phyloP scores from a whole-genome alignment of 345 rosid genomes.

The Boechera divaricarpa region DNA sequence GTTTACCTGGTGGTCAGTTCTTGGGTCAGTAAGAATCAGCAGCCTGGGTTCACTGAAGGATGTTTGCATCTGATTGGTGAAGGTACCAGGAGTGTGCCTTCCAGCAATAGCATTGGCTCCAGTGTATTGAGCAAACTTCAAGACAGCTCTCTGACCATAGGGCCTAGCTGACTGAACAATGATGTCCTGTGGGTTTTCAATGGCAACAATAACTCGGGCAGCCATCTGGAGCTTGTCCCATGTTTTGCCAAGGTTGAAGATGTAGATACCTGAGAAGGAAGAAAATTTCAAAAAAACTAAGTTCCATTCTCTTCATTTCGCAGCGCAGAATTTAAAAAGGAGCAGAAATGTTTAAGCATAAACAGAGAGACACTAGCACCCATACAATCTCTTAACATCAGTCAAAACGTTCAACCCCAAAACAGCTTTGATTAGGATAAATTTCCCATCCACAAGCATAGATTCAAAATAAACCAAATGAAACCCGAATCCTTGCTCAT shows the following conservation, averaged over 20 bases:
- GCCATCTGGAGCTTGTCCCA: too few relatives aligned
- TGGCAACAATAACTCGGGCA: too few relatives aligned
- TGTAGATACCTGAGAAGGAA: conserved; percentile 66
- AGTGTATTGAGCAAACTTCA: too few relatives aligned
- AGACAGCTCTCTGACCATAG: too few relatives aligned
- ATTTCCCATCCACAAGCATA: not conserved
- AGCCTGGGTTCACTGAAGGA: conserved; percentile 91
- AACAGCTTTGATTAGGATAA: not conserved
- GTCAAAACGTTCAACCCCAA: not conserved
- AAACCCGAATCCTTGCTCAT: not conserved
- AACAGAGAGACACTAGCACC: not conserved
- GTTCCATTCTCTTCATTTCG: not conserved
- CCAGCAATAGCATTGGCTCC: too few relatives aligned
- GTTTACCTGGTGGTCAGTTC: conserved; percentile 94
- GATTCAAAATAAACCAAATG: not conserved
- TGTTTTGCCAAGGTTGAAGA: conserved; percentile 54
- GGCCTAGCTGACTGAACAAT: too few relatives aligned
- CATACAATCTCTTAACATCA: not conserved
- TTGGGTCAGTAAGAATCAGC: conserved; percentile 90
- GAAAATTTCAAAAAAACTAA: not conserved
- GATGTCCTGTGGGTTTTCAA: too few relatives aligned
- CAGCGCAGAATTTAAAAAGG: too few relatives aligned
- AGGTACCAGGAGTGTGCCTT: conserved; percentile 70
- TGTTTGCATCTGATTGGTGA: conserved; percentile 91
- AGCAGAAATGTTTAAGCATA: too few relatives aligned